Evolutionary conservation across 768 basidiomycete genomes (phyloP).

Genomic region (Termitomyces heimii): DNA sequence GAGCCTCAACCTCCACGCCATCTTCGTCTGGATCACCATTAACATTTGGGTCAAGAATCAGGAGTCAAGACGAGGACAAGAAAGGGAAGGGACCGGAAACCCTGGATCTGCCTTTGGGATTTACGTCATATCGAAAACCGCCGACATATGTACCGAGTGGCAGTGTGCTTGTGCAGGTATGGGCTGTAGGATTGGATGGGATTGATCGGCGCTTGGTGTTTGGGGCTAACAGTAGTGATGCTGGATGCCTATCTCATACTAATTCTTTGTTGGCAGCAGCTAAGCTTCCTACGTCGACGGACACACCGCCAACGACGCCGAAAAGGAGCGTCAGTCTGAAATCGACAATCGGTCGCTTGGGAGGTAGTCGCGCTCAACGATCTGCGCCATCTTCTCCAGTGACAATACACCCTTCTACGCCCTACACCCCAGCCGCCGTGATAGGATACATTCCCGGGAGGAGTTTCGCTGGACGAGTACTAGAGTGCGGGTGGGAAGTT

Average conservation of each 20-base stretch:
- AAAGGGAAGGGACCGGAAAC: slow-evolving; percentile 1
- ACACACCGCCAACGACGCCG: slow-evolving; percentile 7
- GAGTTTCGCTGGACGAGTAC: slow-evolving; percentile 77
- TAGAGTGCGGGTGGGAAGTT: slow-evolving; percentile 82
- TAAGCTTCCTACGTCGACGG: slow-evolving; percentile 4
- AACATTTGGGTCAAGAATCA: slow-evolving; percentile 5
- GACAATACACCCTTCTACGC: not conserved
- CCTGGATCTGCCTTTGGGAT: slow-evolving; percentile 38
- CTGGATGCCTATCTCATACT: slow-evolving; percentile 4
- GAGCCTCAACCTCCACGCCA: slow-evolving; percentile 7
- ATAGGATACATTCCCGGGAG: slow-evolving; percentile 83
- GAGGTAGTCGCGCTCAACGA: slow-evolving; percentile 2
- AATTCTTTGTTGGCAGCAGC: not conserved
- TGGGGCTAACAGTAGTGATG: slow-evolving; percentile 16
- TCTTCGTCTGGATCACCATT: slow-evolving; percentile 7
- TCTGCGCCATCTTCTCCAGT: slow-evolving; percentile 2
- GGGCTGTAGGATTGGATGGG: slow-evolving; percentile 80
- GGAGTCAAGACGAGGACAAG: slow-evolving; percentile 15
- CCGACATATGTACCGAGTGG: slow-evolving; percentile 65
- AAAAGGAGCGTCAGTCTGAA: slow-evolving; percentile 15
- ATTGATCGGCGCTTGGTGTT: slow-evolving; percentile 63
- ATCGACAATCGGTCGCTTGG: slow-evolving; percentile 15
- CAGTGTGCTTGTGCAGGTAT: slow-evolving; percentile 80
- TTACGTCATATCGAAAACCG: slow-evolving; percentile 66
- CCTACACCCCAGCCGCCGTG: slow-evolving; percentile 18